Conservation (phyloP, 2,329 filamentous ascomycete genomes). For the Botrytis tulipae region DNA sequence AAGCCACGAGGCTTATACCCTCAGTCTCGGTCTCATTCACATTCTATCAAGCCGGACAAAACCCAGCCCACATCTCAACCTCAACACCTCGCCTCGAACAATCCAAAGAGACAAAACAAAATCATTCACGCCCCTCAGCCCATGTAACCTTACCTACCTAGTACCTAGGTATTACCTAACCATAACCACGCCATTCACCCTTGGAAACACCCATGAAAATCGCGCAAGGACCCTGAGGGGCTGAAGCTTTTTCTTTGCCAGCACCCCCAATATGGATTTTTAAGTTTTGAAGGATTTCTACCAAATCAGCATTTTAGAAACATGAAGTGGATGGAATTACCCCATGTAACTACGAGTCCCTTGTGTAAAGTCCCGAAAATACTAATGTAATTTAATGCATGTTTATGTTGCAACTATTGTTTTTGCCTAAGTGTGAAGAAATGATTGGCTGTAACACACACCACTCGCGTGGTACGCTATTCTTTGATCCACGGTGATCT, state of each 20-base stretch:
- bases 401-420: slow-evolving; percentile 1
- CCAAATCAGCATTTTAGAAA: neutral
- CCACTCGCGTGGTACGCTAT: neutral
- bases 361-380: neutral
- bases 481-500: neutral
- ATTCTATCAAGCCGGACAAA: no score
- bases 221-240: slow-evolving; percentile 6
- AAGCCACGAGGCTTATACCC: neutral
- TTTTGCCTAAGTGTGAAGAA: neutral
- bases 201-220: neutral
- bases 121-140: neutral
- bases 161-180: no score
- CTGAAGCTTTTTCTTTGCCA: neutral
- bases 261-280: neutral
- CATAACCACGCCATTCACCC: neutral
- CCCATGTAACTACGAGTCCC: neutral
- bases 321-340: neutral
- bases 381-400: neutral
- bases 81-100: neutral
- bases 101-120: neutral
- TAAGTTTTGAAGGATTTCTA: neutral
- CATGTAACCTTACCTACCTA: neutral
- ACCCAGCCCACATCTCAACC: no score
- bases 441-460: neutral
- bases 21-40: no score